Conservation (phyloP, 306 rosid species). For the Psophocarpus tetragonolobus region DNA sequence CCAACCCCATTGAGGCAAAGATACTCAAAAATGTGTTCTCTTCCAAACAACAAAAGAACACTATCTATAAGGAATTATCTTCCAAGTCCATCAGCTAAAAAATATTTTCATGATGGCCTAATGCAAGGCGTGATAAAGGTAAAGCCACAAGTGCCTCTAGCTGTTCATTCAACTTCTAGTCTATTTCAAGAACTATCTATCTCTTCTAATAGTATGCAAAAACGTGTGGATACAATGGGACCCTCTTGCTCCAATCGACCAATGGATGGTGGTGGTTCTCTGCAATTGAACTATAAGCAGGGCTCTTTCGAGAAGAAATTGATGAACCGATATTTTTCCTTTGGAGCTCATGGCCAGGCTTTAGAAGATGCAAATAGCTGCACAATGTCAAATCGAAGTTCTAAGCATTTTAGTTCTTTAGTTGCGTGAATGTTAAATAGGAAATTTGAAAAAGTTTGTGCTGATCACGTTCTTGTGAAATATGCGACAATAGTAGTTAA, state of each 20-base stretch:
- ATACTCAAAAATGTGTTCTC: constrained; percentile 56
- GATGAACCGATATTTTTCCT: constrained; percentile 71
- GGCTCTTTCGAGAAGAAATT: constrained; percentile 53
- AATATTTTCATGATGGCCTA: constrained; percentile 64
- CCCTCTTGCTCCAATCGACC: constrained; percentile 45
- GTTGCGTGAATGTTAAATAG: constrained; percentile 46
- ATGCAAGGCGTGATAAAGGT: constrained; percentile 88
- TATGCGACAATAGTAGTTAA: background rate
- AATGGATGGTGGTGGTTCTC: constrained; percentile 27
- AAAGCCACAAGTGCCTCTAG: constrained; percentile 47
- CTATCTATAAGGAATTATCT: constrained; percentile 40
- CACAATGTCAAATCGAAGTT: constrained; percentile 40
- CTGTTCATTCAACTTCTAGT: constrained; percentile 37
- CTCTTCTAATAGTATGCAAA: constrained; percentile 49
- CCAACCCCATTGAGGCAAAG: constrained; percentile 71
- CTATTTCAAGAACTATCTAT: constrained; percentile 37
- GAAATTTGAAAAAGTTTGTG: background rate
- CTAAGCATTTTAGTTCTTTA: constrained; percentile 48
- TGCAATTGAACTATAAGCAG: constrained; percentile 37
- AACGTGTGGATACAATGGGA: constrained; percentile 41
- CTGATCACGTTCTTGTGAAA: constrained; percentile 6
- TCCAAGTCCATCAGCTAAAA: constrained; percentile 72
- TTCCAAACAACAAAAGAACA: constrained; percentile 65
- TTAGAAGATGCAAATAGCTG: constrained; percentile 53
- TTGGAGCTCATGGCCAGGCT: constrained; percentile 73